Base-by-base conservation (phyloP, 768 basidiomycete species). In the Lactarius akahatsu region DNA sequence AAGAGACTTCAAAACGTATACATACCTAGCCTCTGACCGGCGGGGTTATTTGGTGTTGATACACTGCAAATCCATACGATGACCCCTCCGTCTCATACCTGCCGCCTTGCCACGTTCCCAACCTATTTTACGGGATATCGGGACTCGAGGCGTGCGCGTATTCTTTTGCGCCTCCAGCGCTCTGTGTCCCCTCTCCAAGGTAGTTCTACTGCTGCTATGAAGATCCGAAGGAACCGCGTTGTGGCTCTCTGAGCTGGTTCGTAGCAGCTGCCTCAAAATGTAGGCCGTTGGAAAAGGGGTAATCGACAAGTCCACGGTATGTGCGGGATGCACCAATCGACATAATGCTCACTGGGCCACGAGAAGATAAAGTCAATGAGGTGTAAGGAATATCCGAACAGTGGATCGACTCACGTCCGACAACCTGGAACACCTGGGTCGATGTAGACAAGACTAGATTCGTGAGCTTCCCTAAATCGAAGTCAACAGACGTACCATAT, bases 401-500 rank as follows among this genome's bases (percentile, higher is more conserved):
- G 23, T 13, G 23, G 47, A 13, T 26, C 23, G 23, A 50, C 30
- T 55, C 38, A 58, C 57, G 6, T 7, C 34, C 18, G 55, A 34
- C 16, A 57, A 13, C 28, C 34, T 57, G 55, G 55, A 57, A 34
- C 4, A 38, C 23, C 57, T 36, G 57, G 15, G 13, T 36, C 11
- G 57, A n/a, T 0, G 57, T 6, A 34, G n/a, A 32, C n/a, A 61
- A 30, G 36, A 7, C 2, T 16, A 58, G 16, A 20, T 26, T n/a
- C 34, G 38, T 56, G 18, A 30, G 3, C 16, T 8, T 16, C 23
- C 6, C n/a, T n/a, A n/a, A 23, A 20, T 20, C 2, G 20, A 9
- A 32, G 30, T 18, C 54, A 56, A 28, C 9, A 15, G 10, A 59
- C 63, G 18, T 28, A 59, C 63, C 10, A 59, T 10, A 59, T 64